These are phyloP conservation scores for Arctium lappa DNA, from an alignment of 129 eudicot genomes.

Conservation along the genomic window DNA sequence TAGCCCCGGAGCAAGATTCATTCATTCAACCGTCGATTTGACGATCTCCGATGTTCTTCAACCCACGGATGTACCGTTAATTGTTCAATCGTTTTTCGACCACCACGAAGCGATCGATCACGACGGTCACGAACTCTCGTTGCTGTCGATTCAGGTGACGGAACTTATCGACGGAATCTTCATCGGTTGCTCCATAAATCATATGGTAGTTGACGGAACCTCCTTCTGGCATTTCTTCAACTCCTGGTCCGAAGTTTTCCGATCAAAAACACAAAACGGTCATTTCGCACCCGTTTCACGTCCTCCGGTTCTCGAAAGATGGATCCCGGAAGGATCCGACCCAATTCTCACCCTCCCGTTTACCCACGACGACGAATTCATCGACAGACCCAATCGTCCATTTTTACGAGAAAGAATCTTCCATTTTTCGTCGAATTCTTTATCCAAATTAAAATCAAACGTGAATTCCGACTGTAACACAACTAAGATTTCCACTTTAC, in stretches of 20 bases:
- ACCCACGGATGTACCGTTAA: constrained; percentile 45
- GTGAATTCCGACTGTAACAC: constrained; percentile 34
- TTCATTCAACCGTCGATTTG: constrained; percentile 36
- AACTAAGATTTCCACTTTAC: constrained; percentile 43
- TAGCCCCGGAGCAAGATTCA: constrained; percentile 60
- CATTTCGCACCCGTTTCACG: constrained; percentile 15
- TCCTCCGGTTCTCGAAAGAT: constrained; percentile 41
- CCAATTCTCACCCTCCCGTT: constrained; percentile 49
- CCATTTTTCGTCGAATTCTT: constrained; percentile 40
- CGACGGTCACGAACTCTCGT: constrained; percentile 44
- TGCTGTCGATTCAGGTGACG: constrained; percentile 54
- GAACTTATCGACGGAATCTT: constrained; percentile 61
- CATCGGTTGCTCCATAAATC: constrained; percentile 58
- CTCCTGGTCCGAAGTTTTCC: constrained; percentile 33
- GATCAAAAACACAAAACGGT: neutral
- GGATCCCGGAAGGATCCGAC: constrained; percentile 51
- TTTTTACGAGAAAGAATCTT: constrained; percentile 50
- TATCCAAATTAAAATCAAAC: constrained; percentile 41
- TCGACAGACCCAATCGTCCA: constrained; percentile 32
- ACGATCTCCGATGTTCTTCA: constrained; percentile 36
- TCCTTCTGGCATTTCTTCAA: constrained; percentile 73
- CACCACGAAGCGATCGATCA: constrained; percentile 45
- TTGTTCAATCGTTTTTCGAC: constrained; percentile 58
- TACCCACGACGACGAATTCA: constrained; percentile 41
- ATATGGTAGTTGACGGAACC: constrained; percentile 51